Conservation (phyloP, 2,329 filamentous ascomycete species). For the Epichloe sylvatica region DNA sequence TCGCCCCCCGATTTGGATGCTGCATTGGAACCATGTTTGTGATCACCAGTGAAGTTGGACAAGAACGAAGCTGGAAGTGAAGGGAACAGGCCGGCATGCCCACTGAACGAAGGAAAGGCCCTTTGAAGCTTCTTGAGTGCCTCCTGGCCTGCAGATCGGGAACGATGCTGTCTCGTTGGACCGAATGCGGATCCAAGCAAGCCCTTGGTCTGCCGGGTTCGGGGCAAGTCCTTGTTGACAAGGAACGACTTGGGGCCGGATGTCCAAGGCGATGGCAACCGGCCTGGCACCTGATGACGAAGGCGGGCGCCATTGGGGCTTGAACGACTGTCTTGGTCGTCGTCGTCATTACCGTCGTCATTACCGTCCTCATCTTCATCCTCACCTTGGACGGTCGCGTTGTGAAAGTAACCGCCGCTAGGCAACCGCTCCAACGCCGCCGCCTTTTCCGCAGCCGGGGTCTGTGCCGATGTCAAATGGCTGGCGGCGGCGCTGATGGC, state of each 20-base stretch:
- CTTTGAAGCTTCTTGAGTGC: constrained; percentile 43
- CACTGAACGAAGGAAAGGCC: constrained; percentile 37
- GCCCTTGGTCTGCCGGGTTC: constrained; percentile 15
- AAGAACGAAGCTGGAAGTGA: constrained; percentile 30
- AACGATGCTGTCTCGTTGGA: constrained; percentile 32
- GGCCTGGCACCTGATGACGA: background rate
- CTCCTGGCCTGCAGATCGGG: constrained; percentile 42
- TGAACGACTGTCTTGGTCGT: background rate
- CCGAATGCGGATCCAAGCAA: constrained; percentile 32
- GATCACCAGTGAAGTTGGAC: constrained; percentile 21
- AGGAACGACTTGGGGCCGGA: constrained; percentile 10
- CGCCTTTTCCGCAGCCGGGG: constrained; percentile 43
- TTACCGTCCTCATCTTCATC: constrained; percentile 7
- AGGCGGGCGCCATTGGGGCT: constrained; percentile 4
- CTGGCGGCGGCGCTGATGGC: constrained; percentile 43
- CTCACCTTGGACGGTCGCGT: constrained; percentile 7
- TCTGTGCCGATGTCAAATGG: constrained; percentile 38
- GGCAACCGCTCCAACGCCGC: constrained; percentile 35
- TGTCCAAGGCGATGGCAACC: constrained; percentile 18
- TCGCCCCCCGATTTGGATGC: background rate
- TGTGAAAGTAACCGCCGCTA: constrained; percentile 12
- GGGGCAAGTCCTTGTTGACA: constrained; percentile 8
- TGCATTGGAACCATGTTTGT: constrained; percentile 5
- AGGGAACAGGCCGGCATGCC: constrained; percentile 19
- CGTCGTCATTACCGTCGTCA: constrained; percentile 6